Percentiles rank a stretch among this genome's conserved stretches.
phyloP scores from a whole-genome alignment of 2,329 filamentous ascomycete genomes.

The Shiraia bambusicola region DNA sequence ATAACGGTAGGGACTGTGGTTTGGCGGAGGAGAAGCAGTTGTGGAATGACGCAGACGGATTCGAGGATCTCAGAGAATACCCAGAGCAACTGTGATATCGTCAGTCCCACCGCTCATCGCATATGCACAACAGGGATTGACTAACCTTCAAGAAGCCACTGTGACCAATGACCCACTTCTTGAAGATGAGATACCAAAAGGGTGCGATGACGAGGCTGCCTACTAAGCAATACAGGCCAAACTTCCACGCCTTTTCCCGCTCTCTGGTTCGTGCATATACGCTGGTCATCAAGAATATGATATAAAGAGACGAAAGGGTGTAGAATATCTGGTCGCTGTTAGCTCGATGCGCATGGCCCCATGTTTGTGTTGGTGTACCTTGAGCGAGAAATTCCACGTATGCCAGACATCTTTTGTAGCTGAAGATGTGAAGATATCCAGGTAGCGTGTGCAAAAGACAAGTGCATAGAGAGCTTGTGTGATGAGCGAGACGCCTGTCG shows the following conservation, averaged over 20 bases:
- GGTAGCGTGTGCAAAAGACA: slow-evolving; percentile 85
- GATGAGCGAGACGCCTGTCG: slow-evolving; percentile 78
- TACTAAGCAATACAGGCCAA: slow-evolving; percentile 69
- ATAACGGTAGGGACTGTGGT: slow-evolving; percentile 96
- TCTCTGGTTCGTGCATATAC: slow-evolving; percentile 86
- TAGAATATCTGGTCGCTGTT: slow-evolving; percentile 66
- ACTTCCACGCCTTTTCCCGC: slow-evolving; percentile 89
- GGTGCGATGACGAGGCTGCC: slow-evolving; percentile 70
- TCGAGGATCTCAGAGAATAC: slow-evolving; percentile 90
- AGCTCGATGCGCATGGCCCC: slow-evolving; percentile 6
- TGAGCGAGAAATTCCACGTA: slow-evolving; percentile 70
- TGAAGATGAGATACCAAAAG: slow-evolving; percentile 70
- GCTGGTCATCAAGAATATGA: slow-evolving; percentile 83
- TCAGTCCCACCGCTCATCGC: slow-evolving; percentile 1
- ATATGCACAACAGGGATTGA: neutral
- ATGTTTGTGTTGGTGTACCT: slow-evolving; percentile 43
- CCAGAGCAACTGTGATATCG: slow-evolving; percentile 67
- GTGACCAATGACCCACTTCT: slow-evolving; percentile 48
- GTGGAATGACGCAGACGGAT: slow-evolving; percentile 84
- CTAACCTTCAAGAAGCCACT: slow-evolving; percentile 45
- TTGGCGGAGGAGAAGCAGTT: slow-evolving; percentile 86
- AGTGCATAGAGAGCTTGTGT: slow-evolving; percentile 84
- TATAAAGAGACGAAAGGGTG: slow-evolving; percentile 79
- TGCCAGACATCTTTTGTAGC: slow-evolving; percentile 34
- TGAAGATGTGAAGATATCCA: slow-evolving; percentile 69